phyloP scores from a whole-genome alignment of 1,284 basidiomycete species.

The Coniophora puteana region DNA sequence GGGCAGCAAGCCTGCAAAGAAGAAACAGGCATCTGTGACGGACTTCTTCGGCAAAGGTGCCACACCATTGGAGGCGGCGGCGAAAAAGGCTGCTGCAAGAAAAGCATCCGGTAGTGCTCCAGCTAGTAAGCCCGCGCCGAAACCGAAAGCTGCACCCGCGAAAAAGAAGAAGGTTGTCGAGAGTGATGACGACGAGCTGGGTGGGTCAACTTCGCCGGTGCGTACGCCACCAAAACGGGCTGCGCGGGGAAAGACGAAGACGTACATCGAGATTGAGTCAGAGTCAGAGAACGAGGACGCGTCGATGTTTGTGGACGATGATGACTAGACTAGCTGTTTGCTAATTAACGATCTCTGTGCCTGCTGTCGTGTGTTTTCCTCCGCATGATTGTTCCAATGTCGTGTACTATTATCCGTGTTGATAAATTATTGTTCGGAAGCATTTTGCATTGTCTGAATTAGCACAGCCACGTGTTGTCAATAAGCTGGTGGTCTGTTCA shows the following conservation, averaged over 20 bases:
- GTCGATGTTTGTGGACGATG: conserved; percentile 21
- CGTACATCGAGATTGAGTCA: conserved; percentile 51
- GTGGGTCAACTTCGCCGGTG: conserved; percentile 14
- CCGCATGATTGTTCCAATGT: not conserved
- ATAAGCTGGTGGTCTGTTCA: too few species aligned
- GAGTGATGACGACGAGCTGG: conserved; percentile 28
- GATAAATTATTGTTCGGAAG: too few species aligned
- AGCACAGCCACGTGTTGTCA: conserved; percentile 3
- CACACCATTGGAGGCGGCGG: conserved; percentile 26
- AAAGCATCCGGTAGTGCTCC: conserved; percentile 57
- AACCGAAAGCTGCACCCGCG: conserved; percentile 42
- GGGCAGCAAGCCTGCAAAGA: conserved; percentile 44
- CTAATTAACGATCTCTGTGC: conserved; percentile 4
- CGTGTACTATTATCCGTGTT: not conserved
- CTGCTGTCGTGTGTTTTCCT: not conserved
- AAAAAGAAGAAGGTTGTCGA: conserved; percentile 40
- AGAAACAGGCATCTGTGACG: conserved; percentile 47
- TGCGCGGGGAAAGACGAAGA: conserved; percentile 37
- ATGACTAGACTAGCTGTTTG: too few species aligned
- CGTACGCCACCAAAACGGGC: conserved; percentile 28
- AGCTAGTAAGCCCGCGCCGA: conserved; percentile 38
- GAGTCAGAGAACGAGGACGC: conserved; percentile 31
- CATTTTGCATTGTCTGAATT: too few species aligned
- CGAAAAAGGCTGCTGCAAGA: conserved; percentile 33
- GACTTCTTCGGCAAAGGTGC: conserved; percentile 60